Percentiles rank a stretch among this genome's conserved stretches.
phyloP scores from a whole-genome alignment of 805 yeast genomes.

The Torulaspora franciscae region DNA sequence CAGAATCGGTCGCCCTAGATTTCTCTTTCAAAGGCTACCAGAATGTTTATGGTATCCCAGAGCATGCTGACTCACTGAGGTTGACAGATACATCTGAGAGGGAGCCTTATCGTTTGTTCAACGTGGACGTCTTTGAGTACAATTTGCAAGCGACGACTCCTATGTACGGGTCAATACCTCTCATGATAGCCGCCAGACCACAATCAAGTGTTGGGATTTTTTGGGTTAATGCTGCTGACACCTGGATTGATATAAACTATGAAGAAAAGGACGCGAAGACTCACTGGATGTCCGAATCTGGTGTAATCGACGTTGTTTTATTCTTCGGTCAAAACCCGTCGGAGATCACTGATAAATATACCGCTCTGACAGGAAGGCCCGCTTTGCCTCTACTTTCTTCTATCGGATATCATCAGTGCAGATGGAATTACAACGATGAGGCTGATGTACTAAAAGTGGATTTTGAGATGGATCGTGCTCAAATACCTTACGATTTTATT shows the following conservation, averaged over 20 bases:
- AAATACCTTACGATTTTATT: conserved; percentile 82
- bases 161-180: conserved; percentile 94
- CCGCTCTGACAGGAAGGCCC: conserved; percentile 66
- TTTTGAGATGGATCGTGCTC: conserved; percentile 61
- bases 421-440: conserved; percentile 95
- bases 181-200: conserved; percentile 64
- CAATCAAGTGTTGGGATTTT: conserved; percentile 67
- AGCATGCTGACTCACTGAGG: conserved; percentile 79
- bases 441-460: conserved; percentile 74
- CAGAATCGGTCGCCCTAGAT: conserved; percentile 85
- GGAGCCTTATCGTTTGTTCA: conserved; percentile 83
- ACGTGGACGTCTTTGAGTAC: conserved; percentile 94
- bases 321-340: conserved; percentile 57
- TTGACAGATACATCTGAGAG: conserved; percentile 58
- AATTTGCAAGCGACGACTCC: conserved; percentile 77
- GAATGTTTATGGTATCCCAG: conserved; percentile 91
- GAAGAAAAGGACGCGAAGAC: conserved; percentile 39
- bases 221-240: conserved; percentile 92
- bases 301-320: conserved; percentile 69
- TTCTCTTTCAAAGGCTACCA: conserved; percentile 55
- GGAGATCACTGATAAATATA: conserved; percentile 56
- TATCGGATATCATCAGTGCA: conserved; percentile 89
- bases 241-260: conserved; percentile 66
- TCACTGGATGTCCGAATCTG: conserved; percentile 95
- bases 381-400: conserved; percentile 72